Evolutionary conservation across 2,329 filamentous ascomycete species (phyloP).

Genomic region (Aspergillus unguis): DNA sequence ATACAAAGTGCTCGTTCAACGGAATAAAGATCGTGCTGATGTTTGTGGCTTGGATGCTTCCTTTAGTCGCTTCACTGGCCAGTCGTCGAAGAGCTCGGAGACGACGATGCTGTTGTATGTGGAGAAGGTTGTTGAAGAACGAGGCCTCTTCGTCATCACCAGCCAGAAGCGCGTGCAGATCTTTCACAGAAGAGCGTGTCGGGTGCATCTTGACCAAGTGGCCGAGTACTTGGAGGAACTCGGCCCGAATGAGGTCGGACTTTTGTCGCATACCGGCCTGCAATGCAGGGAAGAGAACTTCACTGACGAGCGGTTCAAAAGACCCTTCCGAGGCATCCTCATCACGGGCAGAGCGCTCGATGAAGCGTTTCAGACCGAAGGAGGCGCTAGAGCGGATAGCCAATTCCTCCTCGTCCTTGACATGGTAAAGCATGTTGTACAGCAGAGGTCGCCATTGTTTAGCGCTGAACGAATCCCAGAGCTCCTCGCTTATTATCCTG

Average conservation of each 20-base stretch:
- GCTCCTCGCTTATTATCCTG: conserved; percentile 62
- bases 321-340: conserved; percentile 41
- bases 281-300: conserved; percentile 69
- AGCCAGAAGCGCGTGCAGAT: conserved; percentile 68
- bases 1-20: conserved; percentile 89
- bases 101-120: conserved; percentile 82
- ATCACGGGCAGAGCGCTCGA: conserved; percentile 59
- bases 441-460: conserved; percentile 84
- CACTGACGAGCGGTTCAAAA: conserved; percentile 59
- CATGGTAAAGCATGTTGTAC: conserved; percentile 84
- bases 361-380: conserved; percentile 72
- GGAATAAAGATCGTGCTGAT: conserved; percentile 85
- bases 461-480: conserved; percentile 59
- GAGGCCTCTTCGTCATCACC: conserved; percentile 73
- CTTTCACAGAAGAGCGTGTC: conserved; percentile 66
- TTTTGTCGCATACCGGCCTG: conserved; percentile 71
- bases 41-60: conserved; percentile 70
- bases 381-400: conserved; percentile 81
- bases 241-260: conserved; percentile 79
- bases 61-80: conserved; percentile 62
- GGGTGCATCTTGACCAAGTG: conserved; percentile 70
- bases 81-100: conserved; percentile 78
- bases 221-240: conserved; percentile 76
- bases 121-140: conserved; percentile 90
- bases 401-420: conserved; percentile 82